Conservation (phyloP, 345 rosid species). For the Geranium rotundifolium region DNA sequence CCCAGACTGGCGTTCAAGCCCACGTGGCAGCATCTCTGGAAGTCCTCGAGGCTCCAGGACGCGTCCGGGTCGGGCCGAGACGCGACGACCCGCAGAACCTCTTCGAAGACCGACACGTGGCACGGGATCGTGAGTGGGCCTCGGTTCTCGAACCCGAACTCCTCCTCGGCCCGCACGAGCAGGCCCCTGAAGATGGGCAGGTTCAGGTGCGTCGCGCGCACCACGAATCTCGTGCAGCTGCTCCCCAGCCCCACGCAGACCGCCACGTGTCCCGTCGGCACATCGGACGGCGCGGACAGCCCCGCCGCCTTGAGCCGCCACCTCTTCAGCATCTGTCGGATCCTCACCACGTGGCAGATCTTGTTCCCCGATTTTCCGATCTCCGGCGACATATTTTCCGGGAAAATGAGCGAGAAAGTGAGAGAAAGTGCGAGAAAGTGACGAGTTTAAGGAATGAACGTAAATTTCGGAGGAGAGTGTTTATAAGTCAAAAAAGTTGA, state of each 20-base stretch:
- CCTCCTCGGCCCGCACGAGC: constrained; percentile 69
- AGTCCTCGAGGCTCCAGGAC: constrained; percentile 28
- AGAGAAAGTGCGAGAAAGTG: constrained; percentile 4
- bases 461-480: not conserved
- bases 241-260: constrained; percentile 49
- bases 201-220: constrained; percentile 68
- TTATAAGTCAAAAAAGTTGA: not conserved
- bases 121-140: constrained; percentile 82
- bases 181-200: constrained; percentile 66
- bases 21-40: constrained; percentile 47
- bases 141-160: constrained; percentile 56
- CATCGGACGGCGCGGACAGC: constrained; percentile 36
- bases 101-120: constrained; percentile 72
- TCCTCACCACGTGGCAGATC: constrained; percentile 59
- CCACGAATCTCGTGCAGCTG: constrained; percentile 36
- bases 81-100: constrained; percentile 33
- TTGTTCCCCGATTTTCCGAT: constrained; percentile 34
- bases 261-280: constrained; percentile 82
- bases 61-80: constrained; percentile 23
- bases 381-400: constrained; percentile 5
- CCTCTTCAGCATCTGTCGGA: constrained; percentile 68
- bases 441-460: constrained; percentile 11
- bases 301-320: constrained; percentile 65
- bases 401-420: not conserved
- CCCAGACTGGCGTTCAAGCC: constrained; percentile 19